Conservation (phyloP, 2,329 filamentous ascomycete species). For the Penicillium sp. region DNA sequence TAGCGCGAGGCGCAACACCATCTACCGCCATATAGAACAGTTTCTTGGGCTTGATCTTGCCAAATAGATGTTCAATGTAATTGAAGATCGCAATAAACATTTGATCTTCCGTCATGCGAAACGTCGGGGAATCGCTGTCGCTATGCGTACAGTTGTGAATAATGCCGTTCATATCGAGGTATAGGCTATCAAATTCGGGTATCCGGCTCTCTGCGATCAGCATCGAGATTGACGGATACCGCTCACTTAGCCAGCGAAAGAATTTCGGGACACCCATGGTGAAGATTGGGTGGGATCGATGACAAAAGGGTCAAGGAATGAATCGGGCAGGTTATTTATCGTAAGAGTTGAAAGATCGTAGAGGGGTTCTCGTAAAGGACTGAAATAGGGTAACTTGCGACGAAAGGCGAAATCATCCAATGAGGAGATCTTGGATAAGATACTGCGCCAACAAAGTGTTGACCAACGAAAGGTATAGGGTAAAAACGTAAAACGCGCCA, state of each 20-base stretch:
- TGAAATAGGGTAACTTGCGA: slow-evolving; percentile 9
- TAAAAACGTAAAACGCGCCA: neutral
- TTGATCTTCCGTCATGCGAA: slow-evolving; percentile 92
- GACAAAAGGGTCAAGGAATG: neutral
- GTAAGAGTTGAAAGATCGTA: neutral
- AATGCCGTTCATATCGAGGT: slow-evolving; percentile 91
- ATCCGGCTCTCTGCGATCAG: slow-evolving; percentile 98
- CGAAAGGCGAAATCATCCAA: slow-evolving; percentile 7
- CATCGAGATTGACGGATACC: slow-evolving; percentile 97
- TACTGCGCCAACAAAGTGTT: neutral
- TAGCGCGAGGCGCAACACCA: slow-evolving; percentile 92
- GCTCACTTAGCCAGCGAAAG: slow-evolving; percentile 98
- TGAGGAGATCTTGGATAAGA: slow-evolving; percentile 1
- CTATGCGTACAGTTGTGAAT: slow-evolving; percentile 99
- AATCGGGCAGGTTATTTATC: neutral
- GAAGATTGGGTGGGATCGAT: slow-evolving; percentile 22
- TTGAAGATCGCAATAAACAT: slow-evolving; percentile 99
- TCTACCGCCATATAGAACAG: slow-evolving; percentile 99
- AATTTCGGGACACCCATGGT: slow-evolving; percentile 77
- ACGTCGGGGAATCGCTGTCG: slow-evolving; percentile 85
- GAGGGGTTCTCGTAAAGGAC: slow-evolving; percentile 2
- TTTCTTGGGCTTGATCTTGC: slow-evolving; percentile 97
- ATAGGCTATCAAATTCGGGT: slow-evolving; percentile 97
- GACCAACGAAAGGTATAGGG: neutral
- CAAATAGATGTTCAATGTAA: slow-evolving; percentile 97